Conservation (phyloP, 2,329 filamentous ascomycete genomes). For the Claviceps maximensis region DNA sequence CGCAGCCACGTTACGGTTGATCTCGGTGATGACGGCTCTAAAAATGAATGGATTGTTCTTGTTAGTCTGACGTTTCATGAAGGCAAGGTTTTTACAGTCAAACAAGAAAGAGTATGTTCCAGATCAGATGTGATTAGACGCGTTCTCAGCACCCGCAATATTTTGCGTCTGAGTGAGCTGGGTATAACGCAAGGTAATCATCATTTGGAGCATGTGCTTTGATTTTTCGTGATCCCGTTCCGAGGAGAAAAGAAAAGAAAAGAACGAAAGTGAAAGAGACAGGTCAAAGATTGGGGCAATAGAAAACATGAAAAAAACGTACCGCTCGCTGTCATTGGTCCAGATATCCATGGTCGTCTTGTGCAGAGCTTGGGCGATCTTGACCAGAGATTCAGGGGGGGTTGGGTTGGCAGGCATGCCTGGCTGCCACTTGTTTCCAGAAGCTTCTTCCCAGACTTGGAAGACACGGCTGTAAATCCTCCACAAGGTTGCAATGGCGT, state of each 20-base stretch:
- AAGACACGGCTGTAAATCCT: slow-evolving; percentile 86
- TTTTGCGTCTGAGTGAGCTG: slow-evolving; percentile 98
- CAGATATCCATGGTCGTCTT: slow-evolving; percentile 74
- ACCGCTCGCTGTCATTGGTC: slow-evolving; percentile 88
- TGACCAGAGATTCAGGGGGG: slow-evolving; percentile 66
- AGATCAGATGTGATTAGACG: slow-evolving; percentile 33
- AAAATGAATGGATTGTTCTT: background rate
- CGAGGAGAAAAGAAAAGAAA: too few species aligned
- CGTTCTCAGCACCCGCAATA: slow-evolving; percentile 78
- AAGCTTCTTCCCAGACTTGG: slow-evolving; percentile 64
- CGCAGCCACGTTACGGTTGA: slow-evolving; percentile 85
- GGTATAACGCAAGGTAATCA: slow-evolving; percentile 89
- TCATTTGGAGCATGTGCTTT: slow-evolving; percentile 41
- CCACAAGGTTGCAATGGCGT: slow-evolving; percentile 82
- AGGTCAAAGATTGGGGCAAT: slow-evolving; percentile 5
- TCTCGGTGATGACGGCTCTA: slow-evolving; percentile 81
- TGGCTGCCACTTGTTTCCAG: slow-evolving; percentile 73
- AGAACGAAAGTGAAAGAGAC: slow-evolving; percentile 8
- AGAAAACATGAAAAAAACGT: slow-evolving; percentile 32
- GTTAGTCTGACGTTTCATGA: background rate
- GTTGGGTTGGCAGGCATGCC: slow-evolving; percentile 73
- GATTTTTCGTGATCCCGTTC: too few species aligned
- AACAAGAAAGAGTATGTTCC: slow-evolving; percentile 7
- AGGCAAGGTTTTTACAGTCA: background rate
- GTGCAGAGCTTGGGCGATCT: slow-evolving; percentile 76